phyloP scores from a whole-genome alignment of 306 rosid genomes.

The Prunus kanzakura region DNA sequence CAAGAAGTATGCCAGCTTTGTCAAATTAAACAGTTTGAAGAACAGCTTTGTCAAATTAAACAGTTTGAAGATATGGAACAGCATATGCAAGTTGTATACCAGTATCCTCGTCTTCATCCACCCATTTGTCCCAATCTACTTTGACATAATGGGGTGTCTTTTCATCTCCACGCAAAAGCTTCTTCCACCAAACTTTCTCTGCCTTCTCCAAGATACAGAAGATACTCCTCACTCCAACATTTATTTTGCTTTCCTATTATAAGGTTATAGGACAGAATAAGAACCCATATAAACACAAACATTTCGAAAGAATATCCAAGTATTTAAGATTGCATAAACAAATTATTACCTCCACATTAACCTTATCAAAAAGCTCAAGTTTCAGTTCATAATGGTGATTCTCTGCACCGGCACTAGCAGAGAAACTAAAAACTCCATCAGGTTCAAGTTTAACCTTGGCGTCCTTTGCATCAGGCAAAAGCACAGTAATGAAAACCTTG shows the following conservation, averaged over 20 bases:
- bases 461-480: constrained; percentile 74
- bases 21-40: not conserved
- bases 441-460: constrained; percentile 88
- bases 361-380: constrained; percentile 87
- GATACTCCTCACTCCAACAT: constrained; percentile 70
- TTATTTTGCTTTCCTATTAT: constrained; percentile 82
- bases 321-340: not conserved
- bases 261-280: not conserved
- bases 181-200: constrained; percentile 86
- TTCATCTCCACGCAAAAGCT: constrained; percentile 66
- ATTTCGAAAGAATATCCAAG: not conserved
- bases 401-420: constrained; percentile 73
- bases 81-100: constrained; percentile 24
- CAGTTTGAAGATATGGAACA: not conserved
- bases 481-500: constrained; percentile 82
- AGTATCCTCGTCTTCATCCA: constrained; percentile 81
- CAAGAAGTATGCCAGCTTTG: not conserved
- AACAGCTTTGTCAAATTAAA: not conserved
- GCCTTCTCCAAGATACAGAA: constrained; percentile 80
- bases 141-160: constrained; percentile 82
- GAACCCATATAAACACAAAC: not conserved
- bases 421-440: constrained; percentile 65
- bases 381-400: constrained; percentile 65
- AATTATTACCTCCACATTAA: constrained; percentile 72
- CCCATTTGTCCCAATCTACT: constrained; percentile 99